Base-by-base conservation (phyloP, 2,329 filamentous ascomycete genomes). In the Arachnomyces sp. region DNA sequence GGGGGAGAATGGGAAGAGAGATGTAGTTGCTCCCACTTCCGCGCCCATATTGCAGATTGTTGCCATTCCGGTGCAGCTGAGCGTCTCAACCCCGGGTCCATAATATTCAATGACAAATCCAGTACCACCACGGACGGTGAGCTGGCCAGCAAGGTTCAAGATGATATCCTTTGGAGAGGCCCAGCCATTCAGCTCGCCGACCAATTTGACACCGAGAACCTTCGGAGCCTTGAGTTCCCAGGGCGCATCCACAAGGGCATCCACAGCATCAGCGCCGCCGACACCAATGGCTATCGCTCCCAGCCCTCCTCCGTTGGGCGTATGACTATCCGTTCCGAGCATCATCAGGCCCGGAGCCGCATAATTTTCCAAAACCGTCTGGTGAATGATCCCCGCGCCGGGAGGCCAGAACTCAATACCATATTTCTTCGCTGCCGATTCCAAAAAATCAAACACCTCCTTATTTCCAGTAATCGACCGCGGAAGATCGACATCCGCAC, bases 201-300 rank as follows among this genome's bases (percentile, higher is more conserved):
- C 82, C 31, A 96, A 74, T 57, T 82, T 78, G 7, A 96, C 88
- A 55, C 89, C 89, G 9, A 95, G 69, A 37, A 98, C 74, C 63
- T 86, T 88, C 12, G 92, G 92, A 4, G 92, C 92, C 72, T 94
- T 95, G 44, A 98, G 71, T 67, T 98, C 92, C 92, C 92, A 98
- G 0, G 92, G 92, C 7, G 89, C 88, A 58, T 94, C 89, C 2
- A 95, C 92, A 31, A 98, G 77, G 6, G 90, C 92, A 67, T 98
- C 92, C 2, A 98, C 92, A 16, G 92, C 92, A 67, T 98, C 92
- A 16, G 92, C 92, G 57, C 92, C 92, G 57, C 92, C 92, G 28
- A 98, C 92, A 62, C 92, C 92, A 60, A 98, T 96, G 7, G 92
- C 92, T 55, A 95, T 87, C 3, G 87, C 89, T 52, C 85, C 88